Evolutionary conservation across 139 green algal species (phyloP).

Genomic region (Chlorella sp.): DNA sequence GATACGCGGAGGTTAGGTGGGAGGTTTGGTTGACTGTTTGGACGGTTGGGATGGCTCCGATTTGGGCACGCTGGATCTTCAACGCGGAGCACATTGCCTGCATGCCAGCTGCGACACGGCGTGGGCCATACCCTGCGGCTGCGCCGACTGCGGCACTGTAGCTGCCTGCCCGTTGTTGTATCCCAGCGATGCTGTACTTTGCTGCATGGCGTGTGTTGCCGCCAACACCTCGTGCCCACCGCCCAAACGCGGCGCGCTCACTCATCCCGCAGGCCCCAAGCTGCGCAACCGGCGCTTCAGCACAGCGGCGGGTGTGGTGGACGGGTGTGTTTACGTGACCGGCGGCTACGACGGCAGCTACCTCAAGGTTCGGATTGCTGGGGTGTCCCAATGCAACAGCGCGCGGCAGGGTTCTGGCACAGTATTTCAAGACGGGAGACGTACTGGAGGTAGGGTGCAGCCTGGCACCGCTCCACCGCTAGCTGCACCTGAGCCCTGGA

Average conservation of each 20-base stretch:
- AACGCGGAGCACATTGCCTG: too few species aligned
- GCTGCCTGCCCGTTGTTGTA: neutral
- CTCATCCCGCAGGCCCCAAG: conserved; percentile 10
- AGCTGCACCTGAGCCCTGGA: too few species aligned
- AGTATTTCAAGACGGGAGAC: neutral
- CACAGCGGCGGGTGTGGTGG: conserved; percentile 33
- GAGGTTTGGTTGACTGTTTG: neutral
- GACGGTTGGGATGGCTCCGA: too few species aligned
- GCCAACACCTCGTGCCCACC: neutral
- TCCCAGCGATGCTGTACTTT: neutral
- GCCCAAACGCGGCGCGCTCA: too few species aligned
- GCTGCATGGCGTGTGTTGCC: neutral
- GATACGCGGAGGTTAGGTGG: neutral
- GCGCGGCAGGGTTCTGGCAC: neutral
- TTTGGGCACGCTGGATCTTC: too few species aligned
- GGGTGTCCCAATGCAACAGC: neutral
- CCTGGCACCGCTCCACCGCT: too few species aligned
- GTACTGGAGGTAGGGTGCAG: neutral
- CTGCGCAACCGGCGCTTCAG: conserved; percentile 49
- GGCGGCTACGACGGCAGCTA: conserved; percentile 47
- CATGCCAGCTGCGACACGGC: too few species aligned
- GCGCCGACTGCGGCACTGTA: neutral
- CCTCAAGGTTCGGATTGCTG: neutral
- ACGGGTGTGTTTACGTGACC: conserved; percentile 45
- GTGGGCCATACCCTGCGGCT: too few species aligned